phyloP scores from a whole-genome alignment of 345 rosid genomes.

The Chamaenerion angustifolium region DNA sequence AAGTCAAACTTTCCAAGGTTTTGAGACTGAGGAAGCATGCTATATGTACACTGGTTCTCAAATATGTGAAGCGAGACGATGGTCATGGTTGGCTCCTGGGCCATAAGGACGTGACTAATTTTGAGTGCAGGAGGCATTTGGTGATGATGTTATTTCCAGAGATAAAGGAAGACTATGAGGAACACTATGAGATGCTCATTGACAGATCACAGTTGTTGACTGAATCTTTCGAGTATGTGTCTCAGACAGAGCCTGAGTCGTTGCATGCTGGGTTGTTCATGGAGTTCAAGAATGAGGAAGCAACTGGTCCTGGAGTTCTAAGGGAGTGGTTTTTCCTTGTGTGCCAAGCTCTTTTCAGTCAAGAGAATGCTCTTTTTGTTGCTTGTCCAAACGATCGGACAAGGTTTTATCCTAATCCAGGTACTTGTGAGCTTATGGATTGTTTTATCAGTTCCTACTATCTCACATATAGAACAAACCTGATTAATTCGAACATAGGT shows the following conservation, averaged over 20 bases:
- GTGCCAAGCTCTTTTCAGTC: constrained; percentile 62
- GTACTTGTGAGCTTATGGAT: constrained; percentile 16
- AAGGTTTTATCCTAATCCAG: constrained; percentile 88
- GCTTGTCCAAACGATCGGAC: constrained; percentile 70
- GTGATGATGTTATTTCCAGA: constrained; percentile 82
- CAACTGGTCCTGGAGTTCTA: constrained; percentile 91
- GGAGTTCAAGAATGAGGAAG: constrained; percentile 97
- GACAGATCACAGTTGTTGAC: constrained; percentile 76
- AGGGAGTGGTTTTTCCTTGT: constrained; percentile 94
- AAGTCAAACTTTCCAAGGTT: constrained; percentile 33
- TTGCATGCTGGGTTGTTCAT: constrained; percentile 65
- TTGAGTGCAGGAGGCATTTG: constrained; percentile 79
- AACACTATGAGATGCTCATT: constrained; percentile 91
- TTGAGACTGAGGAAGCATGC: constrained; percentile 35
- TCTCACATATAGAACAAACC: too few relatives aligned
- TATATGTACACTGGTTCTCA: constrained; percentile 37
- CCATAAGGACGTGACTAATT: constrained; percentile 61
- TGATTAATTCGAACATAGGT: too few relatives aligned
- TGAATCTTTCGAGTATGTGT: constrained; percentile 76
- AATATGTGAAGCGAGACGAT: constrained; percentile 50
- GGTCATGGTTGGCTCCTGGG: constrained; percentile 76
- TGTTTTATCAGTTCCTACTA: too few relatives aligned
- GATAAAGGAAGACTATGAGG: constrained; percentile 75
- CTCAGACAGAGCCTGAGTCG: constrained; percentile 41
- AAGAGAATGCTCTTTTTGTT: constrained; percentile 56